Evolutionary conservation across 345 rosid genomes (phyloP).

Genomic region (Pistacia atlantica): DNA sequence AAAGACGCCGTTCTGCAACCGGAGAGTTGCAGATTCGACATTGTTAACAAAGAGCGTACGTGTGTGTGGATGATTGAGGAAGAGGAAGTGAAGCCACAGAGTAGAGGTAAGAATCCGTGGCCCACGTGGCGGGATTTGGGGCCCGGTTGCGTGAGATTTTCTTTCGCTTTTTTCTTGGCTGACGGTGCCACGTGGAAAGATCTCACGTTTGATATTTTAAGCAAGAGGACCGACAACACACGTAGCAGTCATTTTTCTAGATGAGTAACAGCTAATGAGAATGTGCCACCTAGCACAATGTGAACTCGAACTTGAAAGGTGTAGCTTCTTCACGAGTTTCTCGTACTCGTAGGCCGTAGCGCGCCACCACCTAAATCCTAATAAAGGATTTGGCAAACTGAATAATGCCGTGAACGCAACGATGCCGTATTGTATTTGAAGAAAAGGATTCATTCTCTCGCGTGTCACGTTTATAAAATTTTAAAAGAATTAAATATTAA

Average conservation of each 20-base stretch:
- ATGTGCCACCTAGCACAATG: background rate
- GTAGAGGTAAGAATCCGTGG: constrained; percentile 36
- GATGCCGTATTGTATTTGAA: too few species aligned
- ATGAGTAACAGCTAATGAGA: background rate
- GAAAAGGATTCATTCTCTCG: too few species aligned
- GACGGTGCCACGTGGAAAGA: constrained; percentile 24
- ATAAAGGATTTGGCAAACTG: too few species aligned
- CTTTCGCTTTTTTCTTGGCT: background rate
- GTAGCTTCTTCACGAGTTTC: too few species aligned
- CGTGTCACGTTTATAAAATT: too few species aligned
- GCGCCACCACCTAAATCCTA: too few species aligned
- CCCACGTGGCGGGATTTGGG: constrained; percentile 43
- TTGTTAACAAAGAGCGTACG: background rate
- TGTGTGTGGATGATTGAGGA: constrained; percentile 14
- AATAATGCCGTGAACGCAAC: too few species aligned
- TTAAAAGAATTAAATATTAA: too few species aligned
- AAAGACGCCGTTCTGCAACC: constrained; percentile 26
- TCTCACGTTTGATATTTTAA: background rate
- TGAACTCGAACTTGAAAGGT: too few species aligned
- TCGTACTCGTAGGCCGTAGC: too few species aligned
- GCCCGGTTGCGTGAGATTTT: constrained; percentile 10
- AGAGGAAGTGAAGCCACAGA: constrained; percentile 2
- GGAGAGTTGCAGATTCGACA: constrained; percentile 32
- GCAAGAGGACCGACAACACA: background rate
- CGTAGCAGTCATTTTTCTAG: background rate